Evolutionary conservation across 352 stramenopile species (phyloP), one percentile per base, ranked within the genome.

Genomic region (Globisporangium cystogenes): DNA sequence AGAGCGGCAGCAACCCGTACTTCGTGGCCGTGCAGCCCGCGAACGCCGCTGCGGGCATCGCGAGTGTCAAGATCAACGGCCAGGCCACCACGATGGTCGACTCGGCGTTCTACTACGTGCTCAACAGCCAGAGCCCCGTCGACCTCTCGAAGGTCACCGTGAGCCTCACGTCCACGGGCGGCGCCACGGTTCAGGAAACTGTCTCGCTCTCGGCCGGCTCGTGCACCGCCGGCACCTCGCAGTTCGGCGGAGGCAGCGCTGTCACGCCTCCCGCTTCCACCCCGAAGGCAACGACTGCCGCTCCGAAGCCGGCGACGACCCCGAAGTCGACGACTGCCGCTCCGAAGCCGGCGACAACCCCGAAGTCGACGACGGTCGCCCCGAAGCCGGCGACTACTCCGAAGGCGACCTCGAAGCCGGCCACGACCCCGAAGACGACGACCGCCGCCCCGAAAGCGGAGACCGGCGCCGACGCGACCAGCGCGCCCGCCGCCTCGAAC

Each of bases 101-200:
- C 49, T 76, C 74, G 20, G 81, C 77, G 10, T 90, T 82, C 58
- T 90, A 88, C 62, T 90, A 80, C 60, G 26, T 82, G 15, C 51
- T 83, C 21, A 53, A 74, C 24, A 43, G 59, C 27, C 23, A 60
- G 27, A 47, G 39, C 6, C 56, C 57, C 31, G 43, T 53, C 7
- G 65, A 85, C 53, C 65, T 82, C 5, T 70, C 64, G n/a, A 56
- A 61, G 6, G 62, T 76, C 6, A 65, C 74, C 23, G 62, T 89
- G 14, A 55, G 54, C 2, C 71, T 91, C 49, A 84, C 75, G 7
- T 89, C 77, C 14, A 51, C 77, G 29, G 64, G 58, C 48, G 80
- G 75, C 15, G 65, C 86, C 36, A 71, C 73, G 26, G 75, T 87
- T 48, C 57, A 66, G 7, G 78, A 76, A 26, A 77, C 70, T 0